Conservation (phyloP, 2,329 filamentous ascomycete species). For the Sordariomycetes sp. region DNA sequence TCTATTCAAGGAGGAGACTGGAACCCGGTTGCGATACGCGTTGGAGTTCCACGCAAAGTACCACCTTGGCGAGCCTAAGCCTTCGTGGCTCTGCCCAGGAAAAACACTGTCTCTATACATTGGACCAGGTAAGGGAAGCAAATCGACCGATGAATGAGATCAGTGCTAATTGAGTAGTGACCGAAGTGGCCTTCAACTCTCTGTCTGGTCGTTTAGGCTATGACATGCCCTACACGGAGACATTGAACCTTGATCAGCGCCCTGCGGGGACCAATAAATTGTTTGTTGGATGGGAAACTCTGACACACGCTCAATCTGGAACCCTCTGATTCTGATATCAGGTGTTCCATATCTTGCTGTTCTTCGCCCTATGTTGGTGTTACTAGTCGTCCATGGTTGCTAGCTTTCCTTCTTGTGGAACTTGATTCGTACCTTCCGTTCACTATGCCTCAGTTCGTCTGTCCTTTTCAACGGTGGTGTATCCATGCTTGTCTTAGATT, state of each 20-base stretch:
- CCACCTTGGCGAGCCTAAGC: constrained; percentile 7
- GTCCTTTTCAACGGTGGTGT: too few relatives aligned
- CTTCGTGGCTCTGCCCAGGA: constrained; percentile 11
- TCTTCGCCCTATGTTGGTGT: too few relatives aligned
- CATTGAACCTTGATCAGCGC: constrained; percentile 8
- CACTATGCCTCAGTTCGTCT: too few relatives aligned
- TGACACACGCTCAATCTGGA: constrained; percentile 4
- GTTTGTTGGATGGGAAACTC: constrained; percentile 8
- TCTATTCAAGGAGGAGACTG: constrained; percentile 11
- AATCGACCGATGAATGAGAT: not conserved
- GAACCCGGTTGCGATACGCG: constrained; percentile 11
- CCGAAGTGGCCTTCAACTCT: constrained; percentile 12
- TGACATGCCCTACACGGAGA: constrained; percentile 10
- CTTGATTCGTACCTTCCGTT: too few relatives aligned
- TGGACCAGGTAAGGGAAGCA: too few relatives aligned
- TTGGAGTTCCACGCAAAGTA: constrained; percentile 14
- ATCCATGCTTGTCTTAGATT: too few relatives aligned
- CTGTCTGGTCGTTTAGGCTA: constrained; percentile 8
- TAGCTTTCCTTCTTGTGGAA: too few relatives aligned
- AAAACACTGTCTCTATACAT: too few relatives aligned
- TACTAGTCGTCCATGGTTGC: too few relatives aligned
- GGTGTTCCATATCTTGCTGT: too few relatives aligned
- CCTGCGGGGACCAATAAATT: constrained; percentile 8
- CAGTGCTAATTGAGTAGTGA: constrained; percentile 4
- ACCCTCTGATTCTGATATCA: too few relatives aligned